phyloP scores from a whole-genome alignment of 192 early-diverging fungal species.

The Gamsiella multidivaricata region DNA sequence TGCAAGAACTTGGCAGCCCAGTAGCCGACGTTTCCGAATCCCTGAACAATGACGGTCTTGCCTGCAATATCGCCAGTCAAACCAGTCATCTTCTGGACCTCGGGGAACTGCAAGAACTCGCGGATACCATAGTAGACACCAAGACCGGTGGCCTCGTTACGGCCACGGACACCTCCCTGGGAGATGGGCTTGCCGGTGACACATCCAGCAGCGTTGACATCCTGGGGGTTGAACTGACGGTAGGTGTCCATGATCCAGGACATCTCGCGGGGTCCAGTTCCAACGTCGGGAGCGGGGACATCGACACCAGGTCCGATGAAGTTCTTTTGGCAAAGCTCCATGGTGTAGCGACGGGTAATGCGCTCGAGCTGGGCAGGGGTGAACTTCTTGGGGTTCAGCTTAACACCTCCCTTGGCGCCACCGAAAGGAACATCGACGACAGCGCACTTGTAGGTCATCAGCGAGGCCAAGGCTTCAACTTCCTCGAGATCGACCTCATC shows the following conservation, averaged over 20 bases:
- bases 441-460: conserved; percentile 90
- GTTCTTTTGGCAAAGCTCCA: conserved; percentile 87
- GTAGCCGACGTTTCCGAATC: conserved; percentile 89
- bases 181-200: conserved; percentile 87
- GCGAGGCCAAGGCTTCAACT: conserved; percentile 81
- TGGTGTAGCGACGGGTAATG: conserved; percentile 85
- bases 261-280: conserved; percentile 85
- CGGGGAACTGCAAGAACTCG: conserved; percentile 82
- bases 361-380: conserved; percentile 79
- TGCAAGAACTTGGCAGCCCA: conserved; percentile 89
- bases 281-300: conserved; percentile 87
- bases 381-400: conserved; percentile 85
- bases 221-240: conserved; percentile 83
- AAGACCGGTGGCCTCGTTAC: conserved; percentile 86
- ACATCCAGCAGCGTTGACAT: conserved; percentile 84
- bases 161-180: conserved; percentile 84
- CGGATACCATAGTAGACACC: conserved; percentile 86
- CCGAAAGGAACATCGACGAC: conserved; percentile 87
- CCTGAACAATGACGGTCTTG: conserved; percentile 78
- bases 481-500: conserved; percentile 83
- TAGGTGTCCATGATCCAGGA: conserved; percentile 90
- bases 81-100: conserved; percentile 78
- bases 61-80: conserved; percentile 71
- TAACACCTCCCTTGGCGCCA: conserved; percentile 87
- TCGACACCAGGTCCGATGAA: conserved; percentile 87